A percentile compares a stretch with the other conserved stretches of the same genome.
phyloP scores from a whole-genome alignment of 2,329 filamentous ascomycete species.

The Diaporthe citrichinensis region DNA sequence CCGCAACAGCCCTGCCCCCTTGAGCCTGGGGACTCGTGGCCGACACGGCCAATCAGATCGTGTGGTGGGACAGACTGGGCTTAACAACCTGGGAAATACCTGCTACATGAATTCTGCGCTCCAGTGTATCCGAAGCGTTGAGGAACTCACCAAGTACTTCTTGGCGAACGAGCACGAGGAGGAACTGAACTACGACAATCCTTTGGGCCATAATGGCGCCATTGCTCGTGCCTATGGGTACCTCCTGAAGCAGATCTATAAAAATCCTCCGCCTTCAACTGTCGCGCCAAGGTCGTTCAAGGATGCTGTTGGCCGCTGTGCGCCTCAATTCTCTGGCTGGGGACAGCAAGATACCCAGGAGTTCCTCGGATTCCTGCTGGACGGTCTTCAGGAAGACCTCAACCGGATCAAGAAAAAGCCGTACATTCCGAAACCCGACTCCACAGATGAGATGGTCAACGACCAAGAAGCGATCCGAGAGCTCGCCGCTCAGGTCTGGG shows the following conservation, averaged over 20 bases:
- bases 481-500: constrained; percentile 90
- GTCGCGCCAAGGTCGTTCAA: constrained; percentile 88
- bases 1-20: constrained; percentile 76
- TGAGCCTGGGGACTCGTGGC: constrained; percentile 77
- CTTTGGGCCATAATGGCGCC: constrained; percentile 85
- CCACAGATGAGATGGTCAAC: constrained; percentile 94
- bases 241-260: constrained; percentile 84
- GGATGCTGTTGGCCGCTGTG: constrained; percentile 82
- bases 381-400: constrained; percentile 94
- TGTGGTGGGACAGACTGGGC: constrained; percentile 82
- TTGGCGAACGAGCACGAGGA: constrained; percentile 79
- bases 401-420: constrained; percentile 96
- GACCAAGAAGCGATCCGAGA: constrained; percentile 84
- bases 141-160: constrained; percentile 95
- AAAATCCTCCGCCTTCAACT: constrained; percentile 74
- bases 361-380: constrained; percentile 93
- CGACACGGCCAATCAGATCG: constrained; percentile 79
- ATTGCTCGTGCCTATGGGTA: constrained; percentile 88
- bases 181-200: constrained; percentile 89
- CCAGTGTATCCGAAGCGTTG: constrained; percentile 93
- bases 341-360: constrained; percentile 98
- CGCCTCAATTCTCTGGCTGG: constrained; percentile 91
- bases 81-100: constrained; percentile 94
- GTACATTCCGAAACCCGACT: constrained; percentile 97
- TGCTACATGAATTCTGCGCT: constrained; percentile 99